Conservation (phyloP, 2,329 filamentous ascomycete species). For the Phialocephala subalpina region DNA sequence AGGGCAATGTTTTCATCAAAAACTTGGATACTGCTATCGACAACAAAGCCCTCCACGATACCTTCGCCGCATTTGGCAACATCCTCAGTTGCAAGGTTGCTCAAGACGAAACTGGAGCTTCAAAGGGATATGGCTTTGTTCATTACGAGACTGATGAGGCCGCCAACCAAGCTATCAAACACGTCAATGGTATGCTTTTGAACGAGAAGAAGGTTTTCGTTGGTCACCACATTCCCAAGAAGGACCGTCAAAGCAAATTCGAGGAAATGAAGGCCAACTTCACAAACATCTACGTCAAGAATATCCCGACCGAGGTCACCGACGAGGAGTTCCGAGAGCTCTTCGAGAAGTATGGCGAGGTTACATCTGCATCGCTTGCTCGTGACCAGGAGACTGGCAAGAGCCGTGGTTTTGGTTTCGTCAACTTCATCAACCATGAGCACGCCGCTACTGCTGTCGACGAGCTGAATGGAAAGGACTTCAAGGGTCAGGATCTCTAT, state of each 20-base stretch:
- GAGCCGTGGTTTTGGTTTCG: constrained; percentile 94
- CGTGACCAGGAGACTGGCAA: constrained; percentile 85
- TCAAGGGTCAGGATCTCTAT: constrained; percentile 94
- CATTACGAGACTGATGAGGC: constrained; percentile 99
- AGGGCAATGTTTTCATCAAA: constrained; percentile 99
- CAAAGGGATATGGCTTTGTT: constrained; percentile 98
- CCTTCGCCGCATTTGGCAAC: constrained; percentile 98
- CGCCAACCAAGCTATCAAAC: constrained; percentile 96
- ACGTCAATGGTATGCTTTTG: constrained; percentile 98
- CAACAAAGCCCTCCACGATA: constrained; percentile 99
- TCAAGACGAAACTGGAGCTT: constrained; percentile 95
- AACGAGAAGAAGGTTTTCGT: constrained; percentile 99
- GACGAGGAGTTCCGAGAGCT: constrained; percentile 95
- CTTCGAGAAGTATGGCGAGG: constrained; percentile 91
- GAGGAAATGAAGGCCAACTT: constrained; percentile 99
- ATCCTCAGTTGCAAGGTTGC: constrained; percentile 99
- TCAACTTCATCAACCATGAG: constrained; percentile 95
- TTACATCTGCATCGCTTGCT: constrained; percentile 94
- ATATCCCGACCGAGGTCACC: constrained; percentile 82
- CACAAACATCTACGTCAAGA: constrained; percentile 99
- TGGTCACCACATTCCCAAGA: constrained; percentile 99
- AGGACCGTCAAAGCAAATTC: constrained; percentile 99
- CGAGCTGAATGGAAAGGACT: constrained; percentile 88
- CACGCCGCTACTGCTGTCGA: constrained; percentile 87
- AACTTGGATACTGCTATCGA: constrained; percentile 98